A percentile compares a stretch with the other conserved stretches of the same genome.
Conservation (phyloP, 1,284 basidiomycete genomes). For the Ustilago hordei region DNA sequence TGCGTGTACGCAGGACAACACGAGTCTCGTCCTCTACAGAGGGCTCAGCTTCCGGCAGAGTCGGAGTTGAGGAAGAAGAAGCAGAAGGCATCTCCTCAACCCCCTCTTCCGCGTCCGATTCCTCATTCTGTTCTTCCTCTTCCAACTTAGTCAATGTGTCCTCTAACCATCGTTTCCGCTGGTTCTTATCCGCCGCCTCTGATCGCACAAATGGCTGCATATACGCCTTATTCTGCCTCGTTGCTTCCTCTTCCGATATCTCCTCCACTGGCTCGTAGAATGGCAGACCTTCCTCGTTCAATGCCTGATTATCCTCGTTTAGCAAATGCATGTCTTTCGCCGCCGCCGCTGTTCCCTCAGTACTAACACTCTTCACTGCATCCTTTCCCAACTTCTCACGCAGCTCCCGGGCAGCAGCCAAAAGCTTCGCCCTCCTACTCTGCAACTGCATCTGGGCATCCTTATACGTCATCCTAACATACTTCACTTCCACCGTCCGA, state of each 20-base stretch:
- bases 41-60: neutral
- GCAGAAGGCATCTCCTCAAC: neutral
- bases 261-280: slow-evolving; percentile 65
- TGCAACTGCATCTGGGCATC: slow-evolving; percentile 38
- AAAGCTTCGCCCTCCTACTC: slow-evolving; percentile 10
- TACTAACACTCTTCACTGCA: too few relatives aligned
- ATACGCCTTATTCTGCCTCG: slow-evolving; percentile 28
- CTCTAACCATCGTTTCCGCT: slow-evolving; percentile 58
- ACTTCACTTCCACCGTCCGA: slow-evolving; percentile 32
- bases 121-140: slow-evolving; percentile 47
- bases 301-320: slow-evolving; percentile 52
- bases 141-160: slow-evolving; percentile 58
- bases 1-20: slow-evolving; percentile 40
- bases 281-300: slow-evolving; percentile 68
- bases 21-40: slow-evolving; percentile 37
- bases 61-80: neutral
- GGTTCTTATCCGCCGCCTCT: slow-evolving; percentile 22
- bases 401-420: slow-evolving; percentile 6
- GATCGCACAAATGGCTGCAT: slow-evolving; percentile 47
- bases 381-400: slow-evolving; percentile 3
- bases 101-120: slow-evolving; percentile 17
- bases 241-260: slow-evolving; percentile 41
- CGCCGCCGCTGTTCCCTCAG: neutral
- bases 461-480: slow-evolving; percentile 3
- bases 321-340: slow-evolving; percentile 20